A percentile compares a stretch with the other conserved stretches of the same genome.
These are phyloP conservation scores for Aegilops speltoides DNA, from an alignment of 176 grass and related monocot species.

Conservation along the genomic window DNA sequence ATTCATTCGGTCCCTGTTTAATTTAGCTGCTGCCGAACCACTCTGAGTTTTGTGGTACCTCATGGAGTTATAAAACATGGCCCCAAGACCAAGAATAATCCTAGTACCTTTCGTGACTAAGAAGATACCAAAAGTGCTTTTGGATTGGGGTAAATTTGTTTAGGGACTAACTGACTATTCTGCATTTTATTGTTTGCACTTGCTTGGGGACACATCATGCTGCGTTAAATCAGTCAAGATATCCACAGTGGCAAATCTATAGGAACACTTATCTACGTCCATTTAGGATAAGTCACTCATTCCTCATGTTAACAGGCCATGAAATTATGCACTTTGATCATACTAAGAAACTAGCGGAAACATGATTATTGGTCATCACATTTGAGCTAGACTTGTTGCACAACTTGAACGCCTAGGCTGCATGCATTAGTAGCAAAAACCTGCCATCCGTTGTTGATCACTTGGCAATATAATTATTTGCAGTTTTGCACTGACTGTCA, in stretches of 20 bases:
- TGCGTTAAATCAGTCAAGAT: not conserved
- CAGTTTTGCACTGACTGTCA: not conserved
- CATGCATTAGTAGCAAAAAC: not conserved
- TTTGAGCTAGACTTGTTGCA: not conserved
- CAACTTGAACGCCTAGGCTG: not conserved
- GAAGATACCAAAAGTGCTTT: not conserved
- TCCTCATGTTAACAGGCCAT: conserved; percentile 6
- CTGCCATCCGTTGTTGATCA: not conserved
- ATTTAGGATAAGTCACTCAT: not conserved
- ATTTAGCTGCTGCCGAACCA: not conserved
- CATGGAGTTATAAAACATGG: not conserved
- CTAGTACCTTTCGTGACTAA: not conserved
- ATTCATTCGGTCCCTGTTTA: not conserved
- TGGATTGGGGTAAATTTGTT: not conserved
- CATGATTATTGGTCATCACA: not conserved
- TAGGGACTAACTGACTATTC: not conserved
- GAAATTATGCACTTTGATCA: not conserved
- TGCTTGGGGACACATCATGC: not conserved
- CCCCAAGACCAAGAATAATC: not conserved
- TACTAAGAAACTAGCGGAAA: not conserved
- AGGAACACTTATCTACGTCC: too few species aligned
- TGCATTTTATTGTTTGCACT: not conserved
- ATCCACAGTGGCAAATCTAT: too few species aligned
- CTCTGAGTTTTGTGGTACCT: not conserved
- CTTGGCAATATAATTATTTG: not conserved